A percentile compares a stretch with the other conserved stretches of the same genome.
Conservation (phyloP, 257 asterid genomes). For the Gynochthodes officinalis region DNA sequence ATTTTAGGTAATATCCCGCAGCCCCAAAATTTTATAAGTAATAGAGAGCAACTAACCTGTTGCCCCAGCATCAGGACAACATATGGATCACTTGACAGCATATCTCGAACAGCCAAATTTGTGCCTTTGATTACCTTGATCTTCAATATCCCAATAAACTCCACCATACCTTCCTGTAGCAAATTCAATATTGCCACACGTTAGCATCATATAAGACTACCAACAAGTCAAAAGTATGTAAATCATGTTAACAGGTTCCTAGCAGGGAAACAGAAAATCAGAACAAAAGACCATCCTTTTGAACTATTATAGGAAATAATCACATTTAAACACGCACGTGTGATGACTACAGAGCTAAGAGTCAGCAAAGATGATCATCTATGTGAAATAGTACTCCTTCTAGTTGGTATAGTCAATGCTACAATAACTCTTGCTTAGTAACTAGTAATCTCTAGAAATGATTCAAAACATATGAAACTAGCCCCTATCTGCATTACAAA, state of each 20-base stretch:
- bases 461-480: background rate
- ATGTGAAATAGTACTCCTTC: background rate
- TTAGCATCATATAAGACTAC: background rate
- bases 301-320: background rate
- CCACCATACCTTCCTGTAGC: slow-evolving; percentile 88
- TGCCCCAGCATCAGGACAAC: slow-evolving; percentile 79
- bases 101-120: slow-evolving; percentile 86
- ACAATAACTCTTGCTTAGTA: background rate
- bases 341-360: background rate
- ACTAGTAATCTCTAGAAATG: background rate
- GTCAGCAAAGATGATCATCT: background rate
- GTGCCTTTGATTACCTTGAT: slow-evolving; percentile 72
- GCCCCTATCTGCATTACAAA: background rate
- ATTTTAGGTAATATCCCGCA: background rate
- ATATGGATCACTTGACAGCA: slow-evolving; percentile 95
- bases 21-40: background rate
- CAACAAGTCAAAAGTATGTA: background rate
- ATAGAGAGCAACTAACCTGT: slow-evolving; percentile 50
- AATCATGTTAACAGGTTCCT: background rate
- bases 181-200: slow-evolving; percentile 21
- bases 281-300: background rate
- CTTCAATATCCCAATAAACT: slow-evolving; percentile 86
- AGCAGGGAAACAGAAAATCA: background rate
- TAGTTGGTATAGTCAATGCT: background rate
- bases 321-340: no score